Evolutionary conservation across 306 rosid species (phyloP).

Genomic region (Astragalus membranaceus): DNA sequence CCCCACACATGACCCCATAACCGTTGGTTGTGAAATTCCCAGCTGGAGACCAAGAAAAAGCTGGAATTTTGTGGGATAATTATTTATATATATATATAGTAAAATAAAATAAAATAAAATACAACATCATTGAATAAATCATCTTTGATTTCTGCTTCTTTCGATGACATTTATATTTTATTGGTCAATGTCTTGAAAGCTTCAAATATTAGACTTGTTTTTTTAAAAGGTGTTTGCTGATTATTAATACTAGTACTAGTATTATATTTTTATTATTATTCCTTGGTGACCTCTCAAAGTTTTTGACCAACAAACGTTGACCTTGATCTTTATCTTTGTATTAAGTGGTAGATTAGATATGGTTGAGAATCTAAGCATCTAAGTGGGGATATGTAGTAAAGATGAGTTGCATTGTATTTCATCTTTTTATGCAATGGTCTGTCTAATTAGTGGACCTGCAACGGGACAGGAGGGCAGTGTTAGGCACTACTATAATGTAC

Average conservation of each 20-base stretch:
- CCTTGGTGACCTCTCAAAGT: slow-evolving; percentile 31
- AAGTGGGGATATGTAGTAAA: slow-evolving; percentile 35
- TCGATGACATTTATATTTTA: slow-evolving; percentile 30
- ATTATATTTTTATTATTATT: background rate
- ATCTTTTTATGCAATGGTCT: slow-evolving; percentile 66
- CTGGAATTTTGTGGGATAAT: slow-evolving; percentile 12
- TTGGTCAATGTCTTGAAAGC: slow-evolving; percentile 31
- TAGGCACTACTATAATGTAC: slow-evolving; percentile 10
- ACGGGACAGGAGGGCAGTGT: slow-evolving; percentile 43
- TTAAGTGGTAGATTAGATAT: slow-evolving; percentile 37
- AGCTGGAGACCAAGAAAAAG: slow-evolving; percentile 26
- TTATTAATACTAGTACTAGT: slow-evolving; percentile 2
- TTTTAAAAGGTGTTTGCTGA: slow-evolving; percentile 33
- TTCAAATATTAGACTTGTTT: slow-evolving; percentile 41
- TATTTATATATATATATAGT: background rate
- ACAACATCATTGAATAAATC: slow-evolving; percentile 26
- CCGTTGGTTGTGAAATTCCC: slow-evolving; percentile 38
- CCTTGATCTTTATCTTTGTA: slow-evolving; percentile 30
- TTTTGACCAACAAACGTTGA: slow-evolving; percentile 52
- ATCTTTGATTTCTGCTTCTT: slow-evolving; percentile 41
- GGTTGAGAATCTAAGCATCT: slow-evolving; percentile 31
- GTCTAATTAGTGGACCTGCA: slow-evolving; percentile 54
- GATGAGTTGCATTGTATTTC: slow-evolving; percentile 50
- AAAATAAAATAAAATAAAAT: slow-evolving; percentile 13
- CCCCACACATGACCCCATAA: slow-evolving; percentile 27